Base-by-base conservation (phyloP, 2,329 filamentous ascomycete species). In the Cladosporium colombiae region DNA sequence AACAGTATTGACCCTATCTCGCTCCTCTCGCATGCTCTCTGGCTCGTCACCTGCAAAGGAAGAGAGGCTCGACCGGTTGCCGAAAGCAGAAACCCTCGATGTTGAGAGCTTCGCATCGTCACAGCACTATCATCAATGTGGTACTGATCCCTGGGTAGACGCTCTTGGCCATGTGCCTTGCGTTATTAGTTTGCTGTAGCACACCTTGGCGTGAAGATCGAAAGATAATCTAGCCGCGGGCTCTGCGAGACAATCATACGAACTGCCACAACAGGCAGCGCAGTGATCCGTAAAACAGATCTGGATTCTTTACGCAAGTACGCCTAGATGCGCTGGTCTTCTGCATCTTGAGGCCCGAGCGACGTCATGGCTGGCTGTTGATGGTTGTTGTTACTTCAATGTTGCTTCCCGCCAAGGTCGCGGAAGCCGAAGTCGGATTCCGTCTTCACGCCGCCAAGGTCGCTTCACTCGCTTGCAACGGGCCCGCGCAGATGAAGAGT, bases 131-230 rank as follows among this genome's bases (percentile, higher is more conserved):
- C 56, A 29, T 59, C 25, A 46, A 59, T 21, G 56, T 25, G 33
- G 56, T 59, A 46, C 23, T 59, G 37, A 62, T 61, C 44, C 46
- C 59, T 62, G 46, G 21, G 29, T 18, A 35, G 46, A 62, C 23
- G 27, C 46, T 50, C 59, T 62, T 62, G 59, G 59, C 59, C 44
- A 62, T 52, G 46, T 62, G 23, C 46, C 59, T 50, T 35, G 44
- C 16, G 31, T 16, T 62, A 35, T 52, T 62, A 62, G 59, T 53
- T 53, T 31, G 29, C 31, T 21, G 16, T 37, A 35, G 23, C 18
- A 29, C 25, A 25, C 37, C 59, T 62, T 62, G 59, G 59, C 59
- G 21, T 18, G 18, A 33, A 25, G 50, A 55, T 33, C 52, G 52
- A 18, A 29, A 27, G 50, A 33, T 6, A 21, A n/a, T 31, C 7